Evolutionary conservation across 495 filamentous ascomycete genomes (phyloP), one percentile per base, ranked within the genome.

Genomic region (Collariella sp.): DNA sequence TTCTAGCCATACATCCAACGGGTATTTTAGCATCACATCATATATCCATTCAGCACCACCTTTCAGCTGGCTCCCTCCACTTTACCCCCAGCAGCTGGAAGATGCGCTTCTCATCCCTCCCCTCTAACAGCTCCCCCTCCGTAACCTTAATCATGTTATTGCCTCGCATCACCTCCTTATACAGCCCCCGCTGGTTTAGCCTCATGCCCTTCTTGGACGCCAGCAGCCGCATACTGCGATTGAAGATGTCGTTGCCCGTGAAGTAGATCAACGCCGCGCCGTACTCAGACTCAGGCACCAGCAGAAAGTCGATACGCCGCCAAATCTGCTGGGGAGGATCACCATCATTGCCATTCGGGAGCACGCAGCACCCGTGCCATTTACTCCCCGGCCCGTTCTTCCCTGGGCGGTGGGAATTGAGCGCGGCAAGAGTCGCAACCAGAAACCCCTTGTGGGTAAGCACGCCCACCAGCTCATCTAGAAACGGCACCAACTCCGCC

Each of bases 201-300:
- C 86, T 72, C 85, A 95, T 91, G 0, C 83, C 82, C 65, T 89
- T 93, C 74, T 81, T 91, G 29, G 83, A 83, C 22, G 90, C 88
- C 44, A 96, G 72, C 11, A 96, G 68, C 58, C 93, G 70, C 69
- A 96, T 79, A 52, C 87, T 93, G 26, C 91, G 76, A 62, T 98
- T 98, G 72, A 98, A 98, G 46, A 96, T 89, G 62, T 96, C 91
- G 61, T 95, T 94, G 1, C 93, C 93, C 0, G 93, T 96, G 60
- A 96, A 98, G 62, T 98, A 98, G 47, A 98, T 79, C 62, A 96
- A 65, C 1, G 93, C 91, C 1, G 93, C 93, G 3, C 93, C 93
- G 38, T 91, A 73, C 69, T 96, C 83, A 0, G 78, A 74, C 56
- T 83, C 81, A 0, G 90, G 89, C 12, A 96, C 93, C 15, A 95